A percentile compares a stretch with the other conserved stretches of the same genome.
These are phyloP conservation scores for Aspergillus puulaauensis DNA, from an alignment of 2,329 filamentous ascomycete species.

Conservation along the genomic window DNA sequence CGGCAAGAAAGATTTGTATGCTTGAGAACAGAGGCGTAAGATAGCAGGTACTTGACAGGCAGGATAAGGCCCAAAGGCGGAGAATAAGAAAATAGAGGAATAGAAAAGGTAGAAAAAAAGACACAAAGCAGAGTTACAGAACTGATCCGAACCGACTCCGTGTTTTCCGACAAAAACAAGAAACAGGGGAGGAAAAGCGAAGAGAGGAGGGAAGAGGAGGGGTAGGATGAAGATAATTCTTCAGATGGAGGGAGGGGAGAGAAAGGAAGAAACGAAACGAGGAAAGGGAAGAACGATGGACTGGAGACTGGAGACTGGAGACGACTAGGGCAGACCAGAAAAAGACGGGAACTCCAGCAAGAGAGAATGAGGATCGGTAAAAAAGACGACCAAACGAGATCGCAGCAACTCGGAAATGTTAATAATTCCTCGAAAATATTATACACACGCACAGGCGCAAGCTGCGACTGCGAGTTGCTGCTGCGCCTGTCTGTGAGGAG, in stretches of 20 bases:
- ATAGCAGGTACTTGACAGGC: constrained; percentile 23
- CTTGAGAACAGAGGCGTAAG: constrained; percentile 20
- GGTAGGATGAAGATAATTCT: constrained; percentile 24
- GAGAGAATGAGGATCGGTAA: constrained; percentile 13
- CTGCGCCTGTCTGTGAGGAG: constrained; percentile 6
- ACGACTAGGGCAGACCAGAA: constrained; percentile 22
- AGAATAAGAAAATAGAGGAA: constrained; percentile 21
- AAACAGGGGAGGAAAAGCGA: constrained; percentile 18
- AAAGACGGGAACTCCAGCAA: constrained; percentile 16
- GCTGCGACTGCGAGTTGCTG: not conserved
- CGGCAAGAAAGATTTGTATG: constrained; percentile 21
- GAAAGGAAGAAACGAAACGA: constrained; percentile 18
- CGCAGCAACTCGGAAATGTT: constrained; percentile 2
- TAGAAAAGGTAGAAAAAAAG: constrained; percentile 20
- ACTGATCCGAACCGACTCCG: constrained; percentile 32
- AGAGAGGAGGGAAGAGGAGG: constrained; percentile 17
- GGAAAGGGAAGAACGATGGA: constrained; percentile 21
- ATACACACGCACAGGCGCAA: constrained; percentile 5
- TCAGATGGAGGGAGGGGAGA: constrained; percentile 19
- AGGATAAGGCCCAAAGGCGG: constrained; percentile 27
- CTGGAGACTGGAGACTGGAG: constrained; percentile 4
- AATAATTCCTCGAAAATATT: not conserved
- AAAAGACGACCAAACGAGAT: constrained; percentile 23
- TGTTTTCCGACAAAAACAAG: constrained; percentile 28
- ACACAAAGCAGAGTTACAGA: constrained; percentile 22